Percentiles rank a stretch among this genome's conserved stretches.
phyloP scores from a whole-genome alignment of 176 grass and related monocot species.

The Hsuehochloa calcarea region DNA sequence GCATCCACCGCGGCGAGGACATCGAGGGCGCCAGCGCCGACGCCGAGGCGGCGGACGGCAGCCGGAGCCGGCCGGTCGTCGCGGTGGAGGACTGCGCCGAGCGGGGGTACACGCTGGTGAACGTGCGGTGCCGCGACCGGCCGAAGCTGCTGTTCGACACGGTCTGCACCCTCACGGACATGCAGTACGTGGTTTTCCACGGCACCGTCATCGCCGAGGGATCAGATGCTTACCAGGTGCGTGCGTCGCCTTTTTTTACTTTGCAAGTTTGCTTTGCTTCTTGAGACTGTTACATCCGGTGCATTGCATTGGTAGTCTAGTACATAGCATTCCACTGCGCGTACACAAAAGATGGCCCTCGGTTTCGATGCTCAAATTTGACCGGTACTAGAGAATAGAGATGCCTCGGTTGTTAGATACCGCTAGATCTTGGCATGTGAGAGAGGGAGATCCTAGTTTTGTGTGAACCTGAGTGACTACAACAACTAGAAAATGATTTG shows the following conservation, averaged over 20 bases:
- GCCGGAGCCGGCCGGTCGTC: slow-evolving; percentile 16
- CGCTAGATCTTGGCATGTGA: slow-evolving; percentile 47
- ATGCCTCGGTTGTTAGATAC: slow-evolving; percentile 7
- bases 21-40: neutral
- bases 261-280: neutral
- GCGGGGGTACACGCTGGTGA: slow-evolving; percentile 74
- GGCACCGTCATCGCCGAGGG: slow-evolving; percentile 79
- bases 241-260: neutral
- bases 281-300: slow-evolving; percentile 8
- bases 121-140: slow-evolving; percentile 68
- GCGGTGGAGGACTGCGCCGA: slow-evolving; percentile 74
- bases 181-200: slow-evolving; percentile 91
- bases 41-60: neutral
- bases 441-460: slow-evolving; percentile 22
- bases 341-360: neutral
- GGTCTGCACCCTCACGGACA: slow-evolving; percentile 85
- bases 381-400: slow-evolving; percentile 18
- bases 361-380: slow-evolving; percentile 31
- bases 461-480: slow-evolving; percentile 21
- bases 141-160: slow-evolving; percentile 87
- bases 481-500: neutral
- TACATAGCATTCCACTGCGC: slow-evolving; percentile 6
- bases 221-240: slow-evolving; percentile 71
- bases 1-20: neutral
- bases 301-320: slow-evolving; percentile 7